phyloP scores from a whole-genome alignment of 2,329 filamentous ascomycete species.

The Berkeleyomyces basicola region DNA sequence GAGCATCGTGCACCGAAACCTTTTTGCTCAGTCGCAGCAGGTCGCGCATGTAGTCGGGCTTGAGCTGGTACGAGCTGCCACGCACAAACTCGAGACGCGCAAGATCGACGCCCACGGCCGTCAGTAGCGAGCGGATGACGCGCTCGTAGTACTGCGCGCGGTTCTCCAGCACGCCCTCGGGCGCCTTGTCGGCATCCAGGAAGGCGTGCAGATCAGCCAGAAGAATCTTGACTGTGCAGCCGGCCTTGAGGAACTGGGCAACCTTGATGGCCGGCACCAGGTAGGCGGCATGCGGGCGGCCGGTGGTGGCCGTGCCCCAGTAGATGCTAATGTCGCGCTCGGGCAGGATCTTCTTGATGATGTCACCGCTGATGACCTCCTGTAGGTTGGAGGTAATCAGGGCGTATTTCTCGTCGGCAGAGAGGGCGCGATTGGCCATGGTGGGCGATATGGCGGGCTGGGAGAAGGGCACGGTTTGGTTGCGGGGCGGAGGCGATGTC shows the following conservation, averaged over 20 bases:
- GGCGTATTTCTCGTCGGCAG: conserved; percentile 45
- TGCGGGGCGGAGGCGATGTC: not conserved
- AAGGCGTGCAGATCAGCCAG: conserved; percentile 63
- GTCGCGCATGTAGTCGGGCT: conserved; percentile 68
- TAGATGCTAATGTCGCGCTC: conserved; percentile 65
- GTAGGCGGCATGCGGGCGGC: conserved; percentile 79
- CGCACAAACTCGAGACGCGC: conserved; percentile 69
- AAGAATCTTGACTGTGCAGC: conserved; percentile 65
- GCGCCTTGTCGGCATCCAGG: conserved; percentile 71
- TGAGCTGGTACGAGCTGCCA: conserved; percentile 68
- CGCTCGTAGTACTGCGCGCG: conserved; percentile 72
- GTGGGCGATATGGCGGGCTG: not conserved
- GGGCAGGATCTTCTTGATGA: conserved; percentile 56
- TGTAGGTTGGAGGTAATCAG: conserved; percentile 69
- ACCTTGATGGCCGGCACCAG: conserved; percentile 81
- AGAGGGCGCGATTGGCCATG: conserved; percentile 21
- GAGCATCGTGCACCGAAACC: conserved; percentile 63
- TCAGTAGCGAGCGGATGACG: conserved; percentile 56
- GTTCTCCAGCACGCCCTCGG: conserved; percentile 69
- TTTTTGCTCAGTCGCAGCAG: conserved; percentile 50
- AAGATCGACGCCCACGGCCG: conserved; percentile 62
- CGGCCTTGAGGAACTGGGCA: conserved; percentile 69
- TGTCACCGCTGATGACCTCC: conserved; percentile 70
- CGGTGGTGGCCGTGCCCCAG: conserved; percentile 78
- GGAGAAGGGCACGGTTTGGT: not conserved